Evolutionary conservation across 176 grass and related monocot species (phyloP).

Genomic region (Bromus sterilis): DNA sequence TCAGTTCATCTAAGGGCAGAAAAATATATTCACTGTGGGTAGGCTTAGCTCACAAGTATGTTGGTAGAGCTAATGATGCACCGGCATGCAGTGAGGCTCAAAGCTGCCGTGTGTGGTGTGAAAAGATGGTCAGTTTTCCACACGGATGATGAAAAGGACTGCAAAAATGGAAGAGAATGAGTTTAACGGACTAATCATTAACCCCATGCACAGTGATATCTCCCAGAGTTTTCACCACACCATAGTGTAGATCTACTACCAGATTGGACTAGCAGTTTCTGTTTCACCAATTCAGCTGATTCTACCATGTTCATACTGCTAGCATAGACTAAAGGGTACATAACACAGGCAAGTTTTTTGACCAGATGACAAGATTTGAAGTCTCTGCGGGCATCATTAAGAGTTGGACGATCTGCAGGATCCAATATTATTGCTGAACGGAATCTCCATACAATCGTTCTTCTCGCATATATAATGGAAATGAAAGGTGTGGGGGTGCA

Average conservation of each 20-base stretch:
- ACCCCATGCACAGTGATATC: conserved; percentile 12
- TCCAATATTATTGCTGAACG: neutral
- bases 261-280: conserved; percentile 1
- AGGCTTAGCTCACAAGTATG: conserved; percentile 39
- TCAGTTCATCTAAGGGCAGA: conserved; percentile 8
- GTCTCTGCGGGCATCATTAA: conserved; percentile 24
- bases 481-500: neutral
- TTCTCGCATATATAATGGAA: neutral
- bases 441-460: conserved; percentile 15
- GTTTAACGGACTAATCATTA: conserved; percentile 22
- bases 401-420: neutral
- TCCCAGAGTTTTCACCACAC: conserved; percentile 21
- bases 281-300: neutral
- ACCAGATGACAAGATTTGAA: conserved; percentile 28
- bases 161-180: conserved; percentile 13
- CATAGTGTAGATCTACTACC: conserved; percentile 35
- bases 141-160: conserved; percentile 21
- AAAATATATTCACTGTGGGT: neutral
- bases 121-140: conserved; percentile 45
- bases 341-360: neutral
- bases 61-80: conserved; percentile 23
- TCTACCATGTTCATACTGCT: conserved; percentile 5
- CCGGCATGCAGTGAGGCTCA: conserved; percentile 18
- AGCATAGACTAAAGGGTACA: neutral
- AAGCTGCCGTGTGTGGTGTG: conserved; percentile 13